phyloP scores from a whole-genome alignment of 2,329 filamentous ascomycete species.

The Phyllosticta capitalensis region DNA sequence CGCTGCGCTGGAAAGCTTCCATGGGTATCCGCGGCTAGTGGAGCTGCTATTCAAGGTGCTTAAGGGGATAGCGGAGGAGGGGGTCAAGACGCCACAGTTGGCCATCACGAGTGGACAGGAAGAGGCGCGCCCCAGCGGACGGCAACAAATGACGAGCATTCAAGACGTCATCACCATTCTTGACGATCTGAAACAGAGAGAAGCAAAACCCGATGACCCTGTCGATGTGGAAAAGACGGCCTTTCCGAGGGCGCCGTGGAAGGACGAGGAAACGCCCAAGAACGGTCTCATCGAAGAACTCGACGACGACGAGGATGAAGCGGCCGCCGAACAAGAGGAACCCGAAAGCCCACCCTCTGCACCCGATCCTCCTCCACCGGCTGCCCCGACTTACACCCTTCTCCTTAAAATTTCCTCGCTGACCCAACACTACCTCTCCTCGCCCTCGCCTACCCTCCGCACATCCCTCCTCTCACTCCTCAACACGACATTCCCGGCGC shows the following conservation, averaged over 20 bases:
- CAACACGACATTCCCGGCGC: constrained; percentile 57
- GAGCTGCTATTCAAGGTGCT: constrained; percentile 78
- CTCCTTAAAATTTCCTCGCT: constrained; percentile 72
- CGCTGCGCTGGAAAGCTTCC: constrained; percentile 84
- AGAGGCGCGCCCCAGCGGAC: background rate
- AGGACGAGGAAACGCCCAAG: constrained; percentile 20
- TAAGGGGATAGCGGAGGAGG: constrained; percentile 74
- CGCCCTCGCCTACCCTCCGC: constrained; percentile 68
- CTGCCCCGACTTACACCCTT: constrained; percentile 69
- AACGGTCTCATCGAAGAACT: constrained; percentile 23
- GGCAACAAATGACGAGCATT: constrained; percentile 12
- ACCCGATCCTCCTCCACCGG: constrained; percentile 50
- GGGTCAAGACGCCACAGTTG: constrained; percentile 49
- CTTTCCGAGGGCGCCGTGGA: constrained; percentile 25
- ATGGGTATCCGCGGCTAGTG: constrained; percentile 81
- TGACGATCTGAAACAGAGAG: constrained; percentile 26
- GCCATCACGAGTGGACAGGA: constrained; percentile 29
- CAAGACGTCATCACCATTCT: constrained; percentile 19
- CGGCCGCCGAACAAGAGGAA: constrained; percentile 26
- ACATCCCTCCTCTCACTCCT: constrained; percentile 71
- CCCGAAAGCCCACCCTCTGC: constrained; percentile 17
- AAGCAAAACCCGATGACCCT: constrained; percentile 18
- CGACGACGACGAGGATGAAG: constrained; percentile 21
- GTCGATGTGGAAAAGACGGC: constrained; percentile 11
- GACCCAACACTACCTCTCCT: constrained; percentile 85